phyloP scores from a whole-genome alignment of 179 eudicot genomes.

The Corrigiola litoralis region DNA sequence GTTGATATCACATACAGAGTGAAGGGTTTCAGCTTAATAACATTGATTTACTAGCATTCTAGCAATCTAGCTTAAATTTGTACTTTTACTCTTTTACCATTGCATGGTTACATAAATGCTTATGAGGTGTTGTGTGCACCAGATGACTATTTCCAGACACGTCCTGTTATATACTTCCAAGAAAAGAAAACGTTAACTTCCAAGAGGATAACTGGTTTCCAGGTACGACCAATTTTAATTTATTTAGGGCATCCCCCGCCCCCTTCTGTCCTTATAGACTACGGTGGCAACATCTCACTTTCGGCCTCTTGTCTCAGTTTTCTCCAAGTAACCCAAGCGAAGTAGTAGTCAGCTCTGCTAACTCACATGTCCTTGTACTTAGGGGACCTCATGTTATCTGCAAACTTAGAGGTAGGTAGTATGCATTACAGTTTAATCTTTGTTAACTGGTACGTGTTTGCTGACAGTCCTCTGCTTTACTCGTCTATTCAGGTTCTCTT shows the following conservation, averaged over 20 bases:
- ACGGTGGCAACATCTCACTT: not conserved
- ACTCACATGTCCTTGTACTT: constrained; percentile 68
- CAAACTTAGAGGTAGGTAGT: constrained; percentile 59
- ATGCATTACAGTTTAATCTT: not conserved
- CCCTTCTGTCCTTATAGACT: not conserved
- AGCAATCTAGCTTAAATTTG: no score
- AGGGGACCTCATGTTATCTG: constrained; percentile 47
- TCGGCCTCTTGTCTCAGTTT: constrained; percentile 42
- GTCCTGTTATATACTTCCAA: constrained; percentile 38
- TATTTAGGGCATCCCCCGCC: not conserved
- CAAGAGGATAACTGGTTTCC: constrained; percentile 77
- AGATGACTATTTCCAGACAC: constrained; percentile 49
- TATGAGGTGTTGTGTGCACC: constrained; percentile 15
- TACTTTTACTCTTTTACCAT: not conserved
- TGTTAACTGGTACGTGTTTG: not conserved
- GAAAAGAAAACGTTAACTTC: constrained; percentile 57
- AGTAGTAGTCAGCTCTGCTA: constrained; percentile 73
- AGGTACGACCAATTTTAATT: constrained; percentile 33
- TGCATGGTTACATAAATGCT: not conserved
- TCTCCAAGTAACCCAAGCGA: constrained; percentile 62
- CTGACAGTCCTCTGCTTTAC: not conserved
- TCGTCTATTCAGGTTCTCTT: constrained; percentile 19
- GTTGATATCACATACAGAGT: no score
- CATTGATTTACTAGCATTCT: no score
- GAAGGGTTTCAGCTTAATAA: no score